Evolutionary conservation across 192 early-diverging fungal species (phyloP).

Genomic region (Dispira simplex): DNA sequence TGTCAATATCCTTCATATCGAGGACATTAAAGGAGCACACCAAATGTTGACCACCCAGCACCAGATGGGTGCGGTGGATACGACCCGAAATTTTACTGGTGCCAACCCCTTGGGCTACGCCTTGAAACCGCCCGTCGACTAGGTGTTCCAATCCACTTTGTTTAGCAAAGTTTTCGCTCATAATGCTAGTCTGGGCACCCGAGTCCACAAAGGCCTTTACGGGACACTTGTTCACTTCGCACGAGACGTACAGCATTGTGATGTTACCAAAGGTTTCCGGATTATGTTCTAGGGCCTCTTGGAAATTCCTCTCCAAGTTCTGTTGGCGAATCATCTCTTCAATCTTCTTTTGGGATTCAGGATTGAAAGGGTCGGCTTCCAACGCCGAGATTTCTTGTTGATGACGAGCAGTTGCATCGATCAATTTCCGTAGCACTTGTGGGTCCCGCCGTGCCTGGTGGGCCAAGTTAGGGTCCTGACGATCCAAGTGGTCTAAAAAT

Average conservation of each 20-base stretch:
- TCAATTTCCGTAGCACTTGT: background rate
- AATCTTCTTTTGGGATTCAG: constrained; percentile 81
- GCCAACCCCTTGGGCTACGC: constrained; percentile 86
- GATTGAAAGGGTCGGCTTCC: constrained; percentile 71
- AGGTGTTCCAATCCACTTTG: constrained; percentile 77
- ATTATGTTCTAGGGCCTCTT: constrained; percentile 81
- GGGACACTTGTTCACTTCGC: constrained; percentile 74
- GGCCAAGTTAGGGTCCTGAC: background rate
- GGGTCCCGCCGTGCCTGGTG: background rate
- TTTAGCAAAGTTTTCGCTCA: constrained; percentile 50
- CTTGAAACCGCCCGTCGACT: constrained; percentile 74
- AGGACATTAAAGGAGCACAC: constrained; percentile 87
- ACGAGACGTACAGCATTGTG: constrained; percentile 82
- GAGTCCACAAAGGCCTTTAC: constrained; percentile 95
- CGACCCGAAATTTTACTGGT: constrained; percentile 95
- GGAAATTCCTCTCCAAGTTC: constrained; percentile 68
- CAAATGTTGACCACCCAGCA: constrained; percentile 60
- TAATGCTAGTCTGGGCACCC: constrained; percentile 90
- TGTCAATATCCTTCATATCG: constrained; percentile 77
- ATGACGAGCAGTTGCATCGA: background rate
- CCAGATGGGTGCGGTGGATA: constrained; percentile 77
- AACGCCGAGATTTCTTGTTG: background rate
- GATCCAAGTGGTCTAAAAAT: background rate
- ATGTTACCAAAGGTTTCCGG: constrained; percentile 90
- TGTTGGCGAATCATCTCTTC: constrained; percentile 79